phyloP scores from a whole-genome alignment of 495 filamentous ascomycete species.

The Cladorrhinum samala region DNA sequence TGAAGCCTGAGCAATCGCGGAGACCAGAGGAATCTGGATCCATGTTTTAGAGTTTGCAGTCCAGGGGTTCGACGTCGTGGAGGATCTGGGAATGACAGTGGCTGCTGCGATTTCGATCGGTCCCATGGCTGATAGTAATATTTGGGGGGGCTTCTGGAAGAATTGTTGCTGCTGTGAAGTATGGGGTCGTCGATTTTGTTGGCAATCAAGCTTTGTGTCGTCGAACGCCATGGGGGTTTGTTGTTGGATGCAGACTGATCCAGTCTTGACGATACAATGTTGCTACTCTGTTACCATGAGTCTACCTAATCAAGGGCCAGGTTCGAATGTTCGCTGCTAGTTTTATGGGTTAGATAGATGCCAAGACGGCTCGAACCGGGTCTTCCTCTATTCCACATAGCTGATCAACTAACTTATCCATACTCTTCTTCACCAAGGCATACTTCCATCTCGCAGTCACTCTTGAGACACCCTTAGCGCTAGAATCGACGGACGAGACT shows the following conservation, averaged over 20 bases:
- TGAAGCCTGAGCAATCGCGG: not conserved
- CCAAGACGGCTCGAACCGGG: not conserved
- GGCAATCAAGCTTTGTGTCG: not conserved
- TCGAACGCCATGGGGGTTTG: not conserved
- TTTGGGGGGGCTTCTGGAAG: not conserved
- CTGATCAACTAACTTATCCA: not conserved
- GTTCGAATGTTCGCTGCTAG: not conserved
- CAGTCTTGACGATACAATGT: too few species aligned
- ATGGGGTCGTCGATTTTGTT: not conserved
- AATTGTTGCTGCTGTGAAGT: not conserved
- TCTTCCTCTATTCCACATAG: not conserved
- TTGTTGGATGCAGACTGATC: too few species aligned
- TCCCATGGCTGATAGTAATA: not conserved
- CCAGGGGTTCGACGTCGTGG: not conserved
- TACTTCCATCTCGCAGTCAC: not conserved
- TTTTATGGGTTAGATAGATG: not conserved
- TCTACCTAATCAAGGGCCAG: not conserved
- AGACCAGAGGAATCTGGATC: not conserved
- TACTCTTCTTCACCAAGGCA: not conserved
- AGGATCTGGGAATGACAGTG: not conserved
- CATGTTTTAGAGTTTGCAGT: not conserved
- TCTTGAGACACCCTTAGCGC: not conserved
- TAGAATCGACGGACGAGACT: not conserved
- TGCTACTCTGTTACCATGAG: not conserved
- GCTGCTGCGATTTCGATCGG: not conserved